These are phyloP conservation scores for Termitomyces sp. DNA, from an alignment of 768 basidiomycete genomes.

Conservation along the genomic window DNA sequence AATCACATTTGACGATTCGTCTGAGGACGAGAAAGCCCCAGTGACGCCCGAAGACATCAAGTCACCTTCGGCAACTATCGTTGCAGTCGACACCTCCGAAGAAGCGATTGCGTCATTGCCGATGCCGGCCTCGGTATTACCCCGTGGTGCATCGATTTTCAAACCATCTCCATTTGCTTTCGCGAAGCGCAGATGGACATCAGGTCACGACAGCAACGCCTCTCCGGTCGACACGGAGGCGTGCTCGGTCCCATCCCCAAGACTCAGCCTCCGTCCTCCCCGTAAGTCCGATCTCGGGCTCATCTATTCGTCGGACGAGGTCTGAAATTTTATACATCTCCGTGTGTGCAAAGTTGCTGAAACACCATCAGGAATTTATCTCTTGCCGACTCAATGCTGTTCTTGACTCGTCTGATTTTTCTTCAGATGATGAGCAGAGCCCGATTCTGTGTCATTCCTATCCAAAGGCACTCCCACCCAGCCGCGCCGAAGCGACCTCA, in stretches of 20 bases:
- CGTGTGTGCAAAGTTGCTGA: background rate
- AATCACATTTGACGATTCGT: conserved; percentile 35
- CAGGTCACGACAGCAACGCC: conserved; percentile 15
- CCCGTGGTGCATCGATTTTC: conserved; percentile 42
- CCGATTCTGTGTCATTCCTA: conserved; percentile 14
- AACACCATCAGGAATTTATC: background rate
- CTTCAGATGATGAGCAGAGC: conserved; percentile 13
- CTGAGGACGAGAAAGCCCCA: conserved; percentile 49
- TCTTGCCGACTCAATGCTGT: conserved; percentile 10
- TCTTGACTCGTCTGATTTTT: conserved; percentile 10
- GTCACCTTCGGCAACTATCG: conserved; percentile 33
- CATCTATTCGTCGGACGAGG: conserved; percentile 14
- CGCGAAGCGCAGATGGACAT: conserved; percentile 58
- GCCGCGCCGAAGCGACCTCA: conserved; percentile 9
- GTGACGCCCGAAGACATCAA: conserved; percentile 53
- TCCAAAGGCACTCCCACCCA: conserved; percentile 9
- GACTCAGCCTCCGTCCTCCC: background rate
- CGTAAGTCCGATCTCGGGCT: conserved; percentile 14
- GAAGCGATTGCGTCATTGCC: conserved; percentile 9
- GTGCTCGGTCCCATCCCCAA: background rate
- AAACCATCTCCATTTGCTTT: conserved; percentile 63
- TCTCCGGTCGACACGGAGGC: conserved; percentile 4
- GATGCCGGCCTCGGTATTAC: conserved; percentile 15
- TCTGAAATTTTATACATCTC: background rate
- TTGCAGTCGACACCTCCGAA: conserved; percentile 10